Percentiles rank a stretch among this genome's conserved stretches.
phyloP scores from a whole-genome alignment of 106 monocot species.

The Dioscorea zingiberensis region DNA sequence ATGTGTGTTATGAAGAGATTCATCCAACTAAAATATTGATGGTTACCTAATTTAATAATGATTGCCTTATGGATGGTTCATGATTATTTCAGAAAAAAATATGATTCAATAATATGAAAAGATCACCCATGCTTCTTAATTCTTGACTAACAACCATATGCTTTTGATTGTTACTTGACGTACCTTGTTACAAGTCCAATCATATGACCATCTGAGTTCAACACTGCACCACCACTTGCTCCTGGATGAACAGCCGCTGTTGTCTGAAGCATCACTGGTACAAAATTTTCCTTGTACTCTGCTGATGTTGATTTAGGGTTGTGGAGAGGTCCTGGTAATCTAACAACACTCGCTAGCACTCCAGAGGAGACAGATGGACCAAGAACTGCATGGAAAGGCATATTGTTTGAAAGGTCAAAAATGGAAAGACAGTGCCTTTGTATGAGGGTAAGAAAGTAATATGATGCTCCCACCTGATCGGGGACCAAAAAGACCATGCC shows the following conservation, averaged over 20 bases:
- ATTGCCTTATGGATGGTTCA: neutral
- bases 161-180: neutral
- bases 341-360: slow-evolving; percentile 61
- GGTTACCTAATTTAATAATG: neutral
- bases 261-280: slow-evolving; percentile 88
- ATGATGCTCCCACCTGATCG: slow-evolving; percentile 46
- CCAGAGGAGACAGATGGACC: slow-evolving; percentile 68
- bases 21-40: neutral
- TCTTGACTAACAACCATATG: too few relatives aligned
- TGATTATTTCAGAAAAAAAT: neutral
- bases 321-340: slow-evolving; percentile 14
- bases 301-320: slow-evolving; percentile 1
- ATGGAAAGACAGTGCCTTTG: neutral
- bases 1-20: neutral
- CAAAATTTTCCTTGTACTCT: slow-evolving; percentile 11
- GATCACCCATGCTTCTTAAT: too few relatives aligned
- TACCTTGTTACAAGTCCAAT: slow-evolving; percentile 92
- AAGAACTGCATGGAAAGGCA: slow-evolving; percentile 31
- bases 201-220: slow-evolving; percentile 63
- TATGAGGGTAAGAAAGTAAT: neutral
- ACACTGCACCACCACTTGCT: slow-evolving; percentile 86
- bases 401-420: neutral
- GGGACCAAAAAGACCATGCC: slow-evolving; percentile 87
- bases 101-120: too few relatives aligned
- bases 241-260: slow-evolving; percentile 95